A percentile compares a stretch with the other conserved stretches of the same genome.
Evolutionary conservation across 1,284 basidiomycete genomes (phyloP).

Genomic region (Trichosporon faecale): DNA sequence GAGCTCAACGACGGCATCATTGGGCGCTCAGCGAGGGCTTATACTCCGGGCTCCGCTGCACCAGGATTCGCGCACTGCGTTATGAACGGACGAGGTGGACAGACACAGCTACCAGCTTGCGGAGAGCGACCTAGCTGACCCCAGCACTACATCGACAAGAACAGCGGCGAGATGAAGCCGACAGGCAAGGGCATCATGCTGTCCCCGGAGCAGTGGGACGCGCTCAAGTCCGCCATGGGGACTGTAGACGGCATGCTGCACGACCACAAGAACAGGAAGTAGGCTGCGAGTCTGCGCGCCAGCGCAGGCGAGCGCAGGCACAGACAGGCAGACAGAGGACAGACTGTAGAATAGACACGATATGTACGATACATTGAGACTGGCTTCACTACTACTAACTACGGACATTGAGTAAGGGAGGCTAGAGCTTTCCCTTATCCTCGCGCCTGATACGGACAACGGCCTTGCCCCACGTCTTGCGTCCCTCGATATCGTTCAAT

Average conservation of each 20-base stretch:
- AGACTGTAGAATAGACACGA: too few species aligned
- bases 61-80: too few species aligned
- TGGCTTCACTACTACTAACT: not conserved
- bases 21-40: too few species aligned
- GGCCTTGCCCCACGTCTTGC: conserved; percentile 92
- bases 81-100: too few species aligned
- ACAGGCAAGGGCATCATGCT: conserved; percentile 78
- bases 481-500: conserved; percentile 58
- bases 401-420: not conserved
- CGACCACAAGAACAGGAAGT: not conserved
- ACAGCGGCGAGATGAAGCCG: conserved; percentile 63
- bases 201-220: conserved; percentile 58
- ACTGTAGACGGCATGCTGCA: conserved; percentile 26
- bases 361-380: too few species aligned
- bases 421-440: conserved; percentile 28
- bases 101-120: too few species aligned
- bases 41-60: too few species aligned
- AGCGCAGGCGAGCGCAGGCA: too few species aligned
- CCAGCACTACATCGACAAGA: conserved; percentile 61
- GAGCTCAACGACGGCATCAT: too few species aligned
- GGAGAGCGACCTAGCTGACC: not conserved
- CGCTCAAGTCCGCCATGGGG: conserved; percentile 24
- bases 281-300: not conserved
- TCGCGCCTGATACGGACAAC: conserved; percentile 65
- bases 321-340: too few species aligned